Conservation (phyloP, 192 early-diverging fungal genomes). For the Coemansia sp. region DNA sequence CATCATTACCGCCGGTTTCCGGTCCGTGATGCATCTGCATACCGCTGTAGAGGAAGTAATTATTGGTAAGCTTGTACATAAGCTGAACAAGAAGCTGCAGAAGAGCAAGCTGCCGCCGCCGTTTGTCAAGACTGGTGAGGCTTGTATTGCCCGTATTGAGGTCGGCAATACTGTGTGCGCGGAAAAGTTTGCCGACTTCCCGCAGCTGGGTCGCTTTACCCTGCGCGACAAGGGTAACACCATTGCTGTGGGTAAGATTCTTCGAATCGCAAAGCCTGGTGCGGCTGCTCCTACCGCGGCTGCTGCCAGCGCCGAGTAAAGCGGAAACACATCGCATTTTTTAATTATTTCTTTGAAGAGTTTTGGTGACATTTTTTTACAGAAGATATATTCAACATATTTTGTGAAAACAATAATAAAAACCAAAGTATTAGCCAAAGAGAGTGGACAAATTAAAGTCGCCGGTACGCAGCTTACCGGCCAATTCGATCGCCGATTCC, state of each 20-base stretch:
- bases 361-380: too few relatives aligned
- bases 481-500: conserved; percentile 21
- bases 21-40: conserved; percentile 90
- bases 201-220: conserved; percentile 97
- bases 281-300: conserved; percentile 5
- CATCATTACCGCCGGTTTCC: conserved; percentile 96
- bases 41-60: conserved; percentile 85
- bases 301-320: conserved; percentile 16
- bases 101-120: conserved; percentile 85
- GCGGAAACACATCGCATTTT: too few relatives aligned
- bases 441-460: not conserved
- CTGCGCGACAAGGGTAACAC: conserved; percentile 91
- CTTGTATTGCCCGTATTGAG: conserved; percentile 84
- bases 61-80: conserved; percentile 77
- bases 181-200: conserved; percentile 82
- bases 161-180: conserved; percentile 74
- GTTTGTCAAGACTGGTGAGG: conserved; percentile 93
- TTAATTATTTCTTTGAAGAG: too few relatives aligned
- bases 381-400: not conserved
- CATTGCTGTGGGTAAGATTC: conserved; percentile 90
- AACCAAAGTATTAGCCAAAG: not conserved
- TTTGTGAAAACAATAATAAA: not conserved
- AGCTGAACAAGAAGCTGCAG: conserved; percentile 90
- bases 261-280: conserved; percentile 64
- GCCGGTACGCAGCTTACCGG: conserved; percentile 1